Evolutionary conservation across 352 stramenopile genomes (phyloP).

Genomic region (Globisporangium camurandrum): DNA sequence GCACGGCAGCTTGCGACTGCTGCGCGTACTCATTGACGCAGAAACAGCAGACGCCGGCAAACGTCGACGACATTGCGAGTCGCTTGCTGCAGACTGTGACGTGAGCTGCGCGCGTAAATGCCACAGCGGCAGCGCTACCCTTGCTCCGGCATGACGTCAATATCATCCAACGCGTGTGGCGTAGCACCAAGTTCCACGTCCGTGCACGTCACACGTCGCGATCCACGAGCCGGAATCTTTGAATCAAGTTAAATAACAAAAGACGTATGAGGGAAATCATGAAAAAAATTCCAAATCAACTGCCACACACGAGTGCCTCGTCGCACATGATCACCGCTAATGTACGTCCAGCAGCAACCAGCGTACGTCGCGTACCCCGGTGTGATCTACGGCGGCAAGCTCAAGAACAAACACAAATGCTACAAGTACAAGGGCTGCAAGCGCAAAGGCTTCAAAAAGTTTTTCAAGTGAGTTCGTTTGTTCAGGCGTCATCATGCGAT

Average conservation of each 20-base stretch:
- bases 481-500: no score
- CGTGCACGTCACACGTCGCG: slow-evolving; percentile 27
- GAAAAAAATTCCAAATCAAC: no score
- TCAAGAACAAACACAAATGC: slow-evolving; percentile 47
- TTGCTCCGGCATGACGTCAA: slow-evolving; percentile 30
- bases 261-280: no score
- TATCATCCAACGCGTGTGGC: slow-evolving; percentile 57
- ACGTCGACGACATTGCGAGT: slow-evolving; percentile 25
- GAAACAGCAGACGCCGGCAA: no score
- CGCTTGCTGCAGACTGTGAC: slow-evolving; percentile 50
- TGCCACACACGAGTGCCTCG: no score
- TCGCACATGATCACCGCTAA: no score
- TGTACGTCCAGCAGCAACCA: slow-evolving; percentile 30
- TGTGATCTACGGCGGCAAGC: slow-evolving; percentile 39
- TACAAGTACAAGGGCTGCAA: slow-evolving; percentile 51
- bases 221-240: slow-evolving; percentile 30
- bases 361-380: slow-evolving; percentile 55
- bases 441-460: slow-evolving; percentile 50
- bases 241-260: no score
- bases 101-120: slow-evolving; percentile 33
- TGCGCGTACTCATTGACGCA: no score
- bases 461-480: slow-evolving; percentile 35
- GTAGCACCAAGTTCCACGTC: slow-evolving; percentile 23
- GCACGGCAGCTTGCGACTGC: no score
- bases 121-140: slow-evolving; percentile 29